A percentile compares a stretch with the other conserved stretches of the same genome.
Conservation (phyloP, 2,329 filamentous ascomycete genomes). For the Incumbomyces delicatus region DNA sequence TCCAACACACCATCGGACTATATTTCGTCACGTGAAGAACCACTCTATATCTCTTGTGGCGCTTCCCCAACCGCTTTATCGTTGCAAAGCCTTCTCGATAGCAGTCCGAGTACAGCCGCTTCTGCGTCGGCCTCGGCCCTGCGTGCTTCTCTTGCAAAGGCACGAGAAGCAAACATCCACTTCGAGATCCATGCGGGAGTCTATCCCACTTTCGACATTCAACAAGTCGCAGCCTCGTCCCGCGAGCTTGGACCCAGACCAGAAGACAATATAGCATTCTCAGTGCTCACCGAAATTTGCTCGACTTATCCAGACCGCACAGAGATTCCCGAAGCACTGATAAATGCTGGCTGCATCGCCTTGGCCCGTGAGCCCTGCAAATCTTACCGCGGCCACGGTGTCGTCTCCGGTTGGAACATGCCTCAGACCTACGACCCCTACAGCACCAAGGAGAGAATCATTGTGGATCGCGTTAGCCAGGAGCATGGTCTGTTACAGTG, state of each 20-base stretch:
- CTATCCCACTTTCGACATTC: constrained; percentile 66
- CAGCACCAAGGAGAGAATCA: constrained; percentile 44
- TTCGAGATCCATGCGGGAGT: constrained; percentile 69
- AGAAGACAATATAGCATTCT: constrained; percentile 50
- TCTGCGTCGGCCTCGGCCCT: constrained; percentile 14
- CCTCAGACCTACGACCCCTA: constrained; percentile 13
- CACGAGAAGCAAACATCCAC: constrained; percentile 30
- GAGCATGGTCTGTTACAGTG: constrained; percentile 67
- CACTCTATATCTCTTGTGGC: constrained; percentile 56
- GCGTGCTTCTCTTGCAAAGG: constrained; percentile 12
- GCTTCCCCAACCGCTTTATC: constrained; percentile 66
- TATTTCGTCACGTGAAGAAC: constrained; percentile 17
- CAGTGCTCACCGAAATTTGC: constrained; percentile 61
- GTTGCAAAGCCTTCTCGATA: constrained; percentile 47
- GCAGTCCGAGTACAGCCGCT: constrained; percentile 19
- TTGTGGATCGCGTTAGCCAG: constrained; percentile 63
- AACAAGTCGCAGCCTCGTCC: constrained; percentile 66
- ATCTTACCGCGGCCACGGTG: constrained; percentile 61
- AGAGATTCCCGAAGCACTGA: constrained; percentile 50
- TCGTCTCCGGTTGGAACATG: constrained; percentile 52
- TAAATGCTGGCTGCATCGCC: constrained; percentile 60
- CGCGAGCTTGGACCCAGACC: constrained; percentile 22
- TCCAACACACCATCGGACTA: background rate
- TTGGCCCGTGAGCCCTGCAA: constrained; percentile 64
- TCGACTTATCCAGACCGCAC: constrained; percentile 52